phyloP scores from a whole-genome alignment of 148 eudicot species.

The Spergularia bocconei region DNA sequence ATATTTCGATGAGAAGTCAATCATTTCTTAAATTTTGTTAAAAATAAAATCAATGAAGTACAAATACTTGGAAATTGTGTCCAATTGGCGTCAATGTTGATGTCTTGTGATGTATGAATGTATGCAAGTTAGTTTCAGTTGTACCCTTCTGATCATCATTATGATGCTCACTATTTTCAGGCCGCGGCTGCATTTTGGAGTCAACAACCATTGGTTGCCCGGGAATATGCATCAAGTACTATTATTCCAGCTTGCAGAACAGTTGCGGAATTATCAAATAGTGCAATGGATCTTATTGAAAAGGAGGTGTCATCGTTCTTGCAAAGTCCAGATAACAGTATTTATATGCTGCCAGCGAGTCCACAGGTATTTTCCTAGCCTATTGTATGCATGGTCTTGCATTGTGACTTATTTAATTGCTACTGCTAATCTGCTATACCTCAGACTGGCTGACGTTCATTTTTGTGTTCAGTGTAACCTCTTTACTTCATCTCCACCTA shows the following conservation, averaged over 20 bases:
- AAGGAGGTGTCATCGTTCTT: constrained; percentile 79
- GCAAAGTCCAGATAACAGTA: constrained; percentile 84
- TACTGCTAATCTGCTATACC: neutral
- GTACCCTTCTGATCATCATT: neutral
- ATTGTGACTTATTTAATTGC: constrained; percentile 8
- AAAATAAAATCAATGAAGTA: neutral
- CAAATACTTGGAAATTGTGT: neutral
- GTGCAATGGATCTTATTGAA: constrained; percentile 79
- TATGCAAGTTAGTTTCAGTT: neutral
- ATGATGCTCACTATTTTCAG: constrained; percentile 31
- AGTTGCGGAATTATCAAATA: constrained; percentile 62
- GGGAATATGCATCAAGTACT: constrained; percentile 94
- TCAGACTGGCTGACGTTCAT: neutral
- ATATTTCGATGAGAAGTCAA: neutral
- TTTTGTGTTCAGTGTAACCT: constrained; percentile 2
- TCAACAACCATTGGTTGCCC: constrained; percentile 91
- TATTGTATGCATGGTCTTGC: neutral
- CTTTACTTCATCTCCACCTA: neutral
- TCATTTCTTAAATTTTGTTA: neutral
- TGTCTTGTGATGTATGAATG: neutral
- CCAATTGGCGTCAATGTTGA: neutral
- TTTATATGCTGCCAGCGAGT: constrained; percentile 95
- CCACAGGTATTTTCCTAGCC: constrained; percentile 60
- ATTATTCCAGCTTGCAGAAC: constrained; percentile 83
- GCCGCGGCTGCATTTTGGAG: constrained; percentile 96